Evolutionary conservation across 202 grass and related monocot species (phyloP).

Genomic region (Schoenoplectus tabernaemontani): DNA sequence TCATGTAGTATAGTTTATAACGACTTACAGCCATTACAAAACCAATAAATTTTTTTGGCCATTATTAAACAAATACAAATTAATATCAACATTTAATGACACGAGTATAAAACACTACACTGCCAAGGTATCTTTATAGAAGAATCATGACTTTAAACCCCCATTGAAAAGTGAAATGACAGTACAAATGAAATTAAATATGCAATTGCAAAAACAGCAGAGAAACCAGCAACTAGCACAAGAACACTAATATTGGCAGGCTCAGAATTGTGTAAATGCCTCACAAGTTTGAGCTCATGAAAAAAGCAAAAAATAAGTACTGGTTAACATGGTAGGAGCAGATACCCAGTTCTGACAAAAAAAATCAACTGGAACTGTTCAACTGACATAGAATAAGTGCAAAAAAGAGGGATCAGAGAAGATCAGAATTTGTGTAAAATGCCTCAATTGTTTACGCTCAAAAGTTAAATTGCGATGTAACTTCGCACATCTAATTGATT

Average conservation of each 20-base stretch:
- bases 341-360: too few relatives aligned
- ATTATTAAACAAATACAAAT: too few relatives aligned
- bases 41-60: too few relatives aligned
- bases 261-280: slow-evolving; percentile 17
- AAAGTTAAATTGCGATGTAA: not conserved
- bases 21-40: too few relatives aligned
- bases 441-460: slow-evolving; percentile 7
- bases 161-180: not conserved
- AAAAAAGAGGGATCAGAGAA: not conserved
- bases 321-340: too few relatives aligned
- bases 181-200: not conserved
- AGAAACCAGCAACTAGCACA: not conserved
- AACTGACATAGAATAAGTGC: too few relatives aligned
- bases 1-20: too few relatives aligned
- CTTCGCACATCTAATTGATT: slow-evolving; percentile 13
- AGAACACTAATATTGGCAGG: not conserved
- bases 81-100: too few relatives aligned
- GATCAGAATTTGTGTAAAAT: too few relatives aligned
- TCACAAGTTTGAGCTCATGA: slow-evolving; percentile 23
- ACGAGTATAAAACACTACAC: too few relatives aligned
- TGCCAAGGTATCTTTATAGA: not conserved
- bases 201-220: not conserved
- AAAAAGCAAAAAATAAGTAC: too few relatives aligned
- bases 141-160: not conserved
- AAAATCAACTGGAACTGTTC: not conserved